Conservation (phyloP, 2,329 filamentous ascomycete species). For the Drechslerella coelobrocha region DNA sequence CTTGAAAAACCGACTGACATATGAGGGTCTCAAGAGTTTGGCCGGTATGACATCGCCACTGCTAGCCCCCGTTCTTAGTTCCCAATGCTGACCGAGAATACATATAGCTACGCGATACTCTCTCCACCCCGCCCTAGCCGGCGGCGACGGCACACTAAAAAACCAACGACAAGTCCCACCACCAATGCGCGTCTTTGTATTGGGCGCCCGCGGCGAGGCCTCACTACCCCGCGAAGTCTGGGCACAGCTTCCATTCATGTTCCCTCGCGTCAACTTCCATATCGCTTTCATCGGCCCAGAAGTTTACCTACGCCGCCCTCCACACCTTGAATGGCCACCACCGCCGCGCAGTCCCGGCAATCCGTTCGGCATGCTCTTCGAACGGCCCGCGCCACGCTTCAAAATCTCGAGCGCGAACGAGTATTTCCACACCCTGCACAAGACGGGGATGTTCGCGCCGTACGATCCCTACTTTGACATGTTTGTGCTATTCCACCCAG, state of each 20-base stretch:
- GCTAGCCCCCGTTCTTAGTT: conserved; percentile 11
- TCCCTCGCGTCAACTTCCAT: conserved; percentile 89
- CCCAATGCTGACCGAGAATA: conserved; percentile 20
- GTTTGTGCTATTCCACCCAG: conserved; percentile 96
- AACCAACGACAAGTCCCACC: conserved; percentile 78
- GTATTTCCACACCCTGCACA: conserved; percentile 96
- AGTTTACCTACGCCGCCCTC: conserved; percentile 89
- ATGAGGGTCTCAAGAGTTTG: conserved; percentile 90
- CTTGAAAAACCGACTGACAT: conserved; percentile 77
- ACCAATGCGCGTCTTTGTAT: conserved; percentile 86
- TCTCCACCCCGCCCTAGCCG: conserved; percentile 82
- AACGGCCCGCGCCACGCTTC: conserved; percentile 84
- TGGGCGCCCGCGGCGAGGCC: conserved; percentile 95
- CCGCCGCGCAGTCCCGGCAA: conserved; percentile 84
- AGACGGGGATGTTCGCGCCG: conserved; percentile 86
- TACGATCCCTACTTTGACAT: conserved; percentile 99
- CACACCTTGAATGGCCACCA: conserved; percentile 78
- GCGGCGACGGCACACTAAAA: conserved; percentile 60
- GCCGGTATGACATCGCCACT: conserved; percentile 69
- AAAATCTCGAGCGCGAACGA: conserved; percentile 98
- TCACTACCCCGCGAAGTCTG: conserved; percentile 92
- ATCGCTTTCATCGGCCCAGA: conserved; percentile 95
- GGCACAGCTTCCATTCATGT: conserved; percentile 92
- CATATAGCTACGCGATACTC: conserved; percentile 82
- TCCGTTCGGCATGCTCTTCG: conserved; percentile 91